Conservation (phyloP, 139 green algal genomes). For the Zygnema cylindricum region DNA sequence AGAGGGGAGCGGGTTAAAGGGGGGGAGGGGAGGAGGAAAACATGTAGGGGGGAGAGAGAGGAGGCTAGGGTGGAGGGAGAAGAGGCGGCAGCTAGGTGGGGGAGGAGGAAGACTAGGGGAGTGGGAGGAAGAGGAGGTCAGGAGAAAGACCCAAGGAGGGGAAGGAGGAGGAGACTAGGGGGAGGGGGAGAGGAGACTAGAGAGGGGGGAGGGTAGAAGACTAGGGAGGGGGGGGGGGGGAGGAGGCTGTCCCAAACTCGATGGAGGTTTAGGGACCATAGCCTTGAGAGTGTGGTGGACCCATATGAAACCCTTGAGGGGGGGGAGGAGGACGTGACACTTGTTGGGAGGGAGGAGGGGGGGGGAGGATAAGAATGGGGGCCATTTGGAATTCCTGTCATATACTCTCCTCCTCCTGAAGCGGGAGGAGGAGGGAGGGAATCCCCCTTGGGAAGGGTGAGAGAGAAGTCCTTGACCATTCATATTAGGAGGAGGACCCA, state of each 20-base stretch:
- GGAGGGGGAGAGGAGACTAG: not conserved
- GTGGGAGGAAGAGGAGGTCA: not conserved
- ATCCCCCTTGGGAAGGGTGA: not conserved
- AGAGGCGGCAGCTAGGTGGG: no score
- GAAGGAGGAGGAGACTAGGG: constrained; percentile 25
- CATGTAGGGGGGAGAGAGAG: no score
- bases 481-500: not conserved
- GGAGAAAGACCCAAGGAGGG: not conserved
- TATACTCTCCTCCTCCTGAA: not conserved
- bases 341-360: not conserved
- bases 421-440: not conserved
- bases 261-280: not conserved
- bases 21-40: no score
- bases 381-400: not conserved
- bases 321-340: not conserved
- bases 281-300: not conserved
- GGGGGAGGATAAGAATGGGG: not conserved
- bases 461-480: not conserved
- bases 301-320: not conserved
- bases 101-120: no score
- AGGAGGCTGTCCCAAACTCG: not conserved
- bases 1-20: no score
- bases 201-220: not conserved
- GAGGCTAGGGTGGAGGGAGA: no score
- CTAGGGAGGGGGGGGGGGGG: constrained; percentile 2